Evolutionary conservation across 345 rosid species (phyloP).

Genomic region (Euclidium syriacum): DNA sequence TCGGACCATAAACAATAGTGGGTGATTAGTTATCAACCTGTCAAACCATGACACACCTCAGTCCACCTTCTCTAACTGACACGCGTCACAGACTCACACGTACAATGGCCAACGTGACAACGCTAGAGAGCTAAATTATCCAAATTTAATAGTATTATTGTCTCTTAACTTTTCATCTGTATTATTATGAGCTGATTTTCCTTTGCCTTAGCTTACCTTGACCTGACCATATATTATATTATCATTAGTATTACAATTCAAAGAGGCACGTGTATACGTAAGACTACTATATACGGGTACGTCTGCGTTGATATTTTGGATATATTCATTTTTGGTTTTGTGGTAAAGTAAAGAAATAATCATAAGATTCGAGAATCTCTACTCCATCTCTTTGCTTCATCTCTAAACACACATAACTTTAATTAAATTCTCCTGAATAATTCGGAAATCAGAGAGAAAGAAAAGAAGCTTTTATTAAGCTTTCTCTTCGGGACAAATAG

Average conservation of each 20-base stretch:
- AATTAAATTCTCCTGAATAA: constrained; percentile 46
- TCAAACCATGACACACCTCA: background rate
- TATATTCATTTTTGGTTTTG: background rate
- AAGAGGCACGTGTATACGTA: constrained; percentile 2
- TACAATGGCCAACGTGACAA: background rate
- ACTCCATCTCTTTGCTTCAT: constrained; percentile 28
- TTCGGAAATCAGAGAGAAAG: constrained; percentile 19
- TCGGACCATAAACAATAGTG: background rate
- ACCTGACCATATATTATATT: background rate
- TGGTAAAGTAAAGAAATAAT: background rate
- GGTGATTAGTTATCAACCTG: constrained; percentile 11
- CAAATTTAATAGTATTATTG: no score
- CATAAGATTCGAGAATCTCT: constrained; percentile 23
- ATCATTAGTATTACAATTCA: background rate
- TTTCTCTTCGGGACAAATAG: constrained; percentile 49
- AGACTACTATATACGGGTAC: background rate
- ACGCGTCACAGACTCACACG: background rate
- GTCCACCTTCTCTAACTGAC: background rate
- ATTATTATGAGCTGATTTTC: no score
- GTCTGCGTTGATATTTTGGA: background rate
- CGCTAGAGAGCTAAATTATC: no score
- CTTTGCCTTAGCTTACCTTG: background rate
- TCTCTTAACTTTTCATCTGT: no score
- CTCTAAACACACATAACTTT: constrained; percentile 19
- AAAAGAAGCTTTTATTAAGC: constrained; percentile 27